phyloP scores from a whole-genome alignment of 768 basidiomycete genomes.

The Boletus rubroflammeus region DNA sequence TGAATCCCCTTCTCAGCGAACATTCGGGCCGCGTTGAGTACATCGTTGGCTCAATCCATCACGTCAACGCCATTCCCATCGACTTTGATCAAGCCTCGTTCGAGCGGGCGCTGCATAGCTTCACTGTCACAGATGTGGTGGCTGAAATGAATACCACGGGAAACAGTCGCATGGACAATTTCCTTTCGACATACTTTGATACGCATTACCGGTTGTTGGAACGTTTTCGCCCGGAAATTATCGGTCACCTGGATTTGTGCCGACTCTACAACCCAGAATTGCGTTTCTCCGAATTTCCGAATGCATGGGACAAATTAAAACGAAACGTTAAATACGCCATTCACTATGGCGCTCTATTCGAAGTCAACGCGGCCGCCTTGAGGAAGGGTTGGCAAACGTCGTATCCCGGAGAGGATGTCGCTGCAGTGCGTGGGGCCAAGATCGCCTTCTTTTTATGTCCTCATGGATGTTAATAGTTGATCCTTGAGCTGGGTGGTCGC shows the following conservation, averaged over 20 bases:
- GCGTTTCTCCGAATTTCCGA: conserved; percentile 50
- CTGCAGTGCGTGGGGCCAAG: conserved; percentile 53
- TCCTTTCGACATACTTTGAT: conserved; percentile 78
- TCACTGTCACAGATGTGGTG: conserved; percentile 31
- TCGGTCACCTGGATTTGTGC: conserved; percentile 94
- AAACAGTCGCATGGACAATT: conserved; percentile 37
- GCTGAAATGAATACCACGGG: conserved; percentile 21
- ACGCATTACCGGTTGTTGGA: conserved; percentile 70
- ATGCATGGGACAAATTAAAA: conserved; percentile 60
- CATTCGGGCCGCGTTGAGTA: conserved; percentile 67
- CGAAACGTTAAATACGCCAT: conserved; percentile 74
- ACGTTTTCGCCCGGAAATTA: conserved; percentile 76
- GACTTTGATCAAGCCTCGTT: conserved; percentile 84
- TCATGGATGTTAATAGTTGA: conserved; percentile 48
- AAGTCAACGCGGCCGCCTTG: conserved; percentile 89
- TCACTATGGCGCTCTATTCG: conserved; percentile 86
- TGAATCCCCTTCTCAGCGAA: conserved; percentile 49
- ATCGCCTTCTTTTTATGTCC: conserved; percentile 12
- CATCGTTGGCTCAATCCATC: conserved; percentile 90
- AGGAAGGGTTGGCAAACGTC: conserved; percentile 84
- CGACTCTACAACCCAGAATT: conserved; percentile 74
- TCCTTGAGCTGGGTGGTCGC: conserved; percentile 63
- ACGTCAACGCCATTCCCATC: conserved; percentile 83
- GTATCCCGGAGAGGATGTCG: conserved; percentile 79
- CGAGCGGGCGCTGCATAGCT: conserved; percentile 51